Base-by-base conservation (phyloP, 2,329 filamentous ascomycete genomes). In the Ophiostoma ulmi region DNA sequence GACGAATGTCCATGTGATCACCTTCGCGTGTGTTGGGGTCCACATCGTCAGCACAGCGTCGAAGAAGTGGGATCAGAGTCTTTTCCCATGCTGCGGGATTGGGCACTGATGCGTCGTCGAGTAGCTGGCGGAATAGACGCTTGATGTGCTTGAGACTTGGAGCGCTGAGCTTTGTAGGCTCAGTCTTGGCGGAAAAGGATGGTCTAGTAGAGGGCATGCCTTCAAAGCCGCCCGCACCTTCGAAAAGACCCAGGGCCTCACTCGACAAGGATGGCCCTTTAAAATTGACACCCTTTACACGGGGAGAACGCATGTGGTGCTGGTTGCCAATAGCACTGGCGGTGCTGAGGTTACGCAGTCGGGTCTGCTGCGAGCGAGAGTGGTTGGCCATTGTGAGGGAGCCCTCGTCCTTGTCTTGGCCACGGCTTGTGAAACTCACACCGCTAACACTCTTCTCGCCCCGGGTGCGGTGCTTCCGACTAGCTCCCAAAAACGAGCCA, bases 1-100 rank as follows among this genome's bases (percentile, higher is more conserved):
- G 94, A 3, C 95, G 88, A 72, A 99, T 95, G 78, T 99, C 95
- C 85, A 99, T 98, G 77, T 95, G 92, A 78, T 99, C 95, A 38
- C 93, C 94, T 70, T 88, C 87, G 71, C 93, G 90, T 64, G 97
- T 92, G 78, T 98, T 92, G 1, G 95, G 95, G 73, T 96, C 91
- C 3, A 99, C 94, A 77, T 98, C 95, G 74, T 97, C 93, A 0
- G 94, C 96, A 74, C 94, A 95, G 75, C 91, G 91, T 31, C 97
- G 83, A 26, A 99, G 84, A 69, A 99, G 96, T 0, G 95, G 95
- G 68, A 97, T 86, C 14, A 99, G 83, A 0, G 94, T 93, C 74
- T 90, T 94, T 77, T 97, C 92, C 95, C 95, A 99, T 38, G 90
- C 90, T 2, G 86, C 82, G 0, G 88, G 83, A 75, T 92, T 90